These are phyloP conservation scores for Ashbya aceris DNA, from an alignment of 1,139 yeast genomes.

Conservation along the genomic window DNA sequence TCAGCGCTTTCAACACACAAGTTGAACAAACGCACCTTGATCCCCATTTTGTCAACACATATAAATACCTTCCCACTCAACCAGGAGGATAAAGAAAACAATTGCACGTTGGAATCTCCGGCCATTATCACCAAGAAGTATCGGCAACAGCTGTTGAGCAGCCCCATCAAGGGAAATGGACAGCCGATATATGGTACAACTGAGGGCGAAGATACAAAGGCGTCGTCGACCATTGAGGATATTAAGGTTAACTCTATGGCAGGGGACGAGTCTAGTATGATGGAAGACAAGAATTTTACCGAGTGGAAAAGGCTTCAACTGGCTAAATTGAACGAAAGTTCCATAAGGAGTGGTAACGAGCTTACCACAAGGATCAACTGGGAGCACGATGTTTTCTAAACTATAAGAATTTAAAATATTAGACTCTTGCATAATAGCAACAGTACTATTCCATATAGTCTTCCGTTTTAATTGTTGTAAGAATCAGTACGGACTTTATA, in stretches of 20 bases:
- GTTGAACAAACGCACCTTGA: constrained; percentile 8
- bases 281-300: constrained; percentile 23
- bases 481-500: background rate
- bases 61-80: background rate
- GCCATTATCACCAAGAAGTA: constrained; percentile 1
- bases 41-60: constrained; percentile 1
- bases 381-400: constrained; percentile 5
- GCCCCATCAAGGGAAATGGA: background rate
- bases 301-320: constrained; percentile 25
- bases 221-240: background rate
- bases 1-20: constrained; percentile 13
- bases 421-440: too few relatives aligned
- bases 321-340: constrained; percentile 16
- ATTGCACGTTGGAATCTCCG: constrained; percentile 1
- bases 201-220: background rate
- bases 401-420: too few relatives aligned
- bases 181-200: background rate
- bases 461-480: background rate
- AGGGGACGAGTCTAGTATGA: constrained; percentile 22
- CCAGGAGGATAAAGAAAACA: background rate
- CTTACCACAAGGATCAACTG: constrained; percentile 6
- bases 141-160: background rate
- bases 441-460: too few relatives aligned
- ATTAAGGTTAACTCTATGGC: constrained; percentile 1
- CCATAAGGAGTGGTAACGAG: constrained; percentile 3